Percentiles rank a stretch among this genome's conserved stretches.
Evolutionary conservation across 2,329 filamentous ascomycete genomes (phyloP).

Genomic region (Gremmenia infestans): DNA sequence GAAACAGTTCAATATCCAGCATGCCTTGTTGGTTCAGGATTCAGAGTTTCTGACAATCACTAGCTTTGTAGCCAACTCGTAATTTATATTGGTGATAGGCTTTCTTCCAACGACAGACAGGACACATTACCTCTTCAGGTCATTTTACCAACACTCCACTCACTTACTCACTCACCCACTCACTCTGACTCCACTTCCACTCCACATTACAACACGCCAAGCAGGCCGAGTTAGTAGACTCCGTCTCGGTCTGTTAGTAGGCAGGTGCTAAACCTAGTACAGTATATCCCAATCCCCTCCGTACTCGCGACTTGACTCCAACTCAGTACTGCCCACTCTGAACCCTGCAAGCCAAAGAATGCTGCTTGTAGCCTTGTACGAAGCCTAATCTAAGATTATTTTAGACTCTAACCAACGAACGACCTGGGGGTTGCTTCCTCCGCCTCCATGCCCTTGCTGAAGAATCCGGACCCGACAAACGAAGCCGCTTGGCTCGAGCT

Average conservation of each 20-base stretch:
- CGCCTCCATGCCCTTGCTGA: neutral
- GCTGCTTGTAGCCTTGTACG: neutral
- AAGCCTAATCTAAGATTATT: slow-evolving; percentile 10
- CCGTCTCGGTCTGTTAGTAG: neutral
- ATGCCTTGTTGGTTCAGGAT: no score
- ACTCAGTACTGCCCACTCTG: neutral
- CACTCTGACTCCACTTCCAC: neutral
- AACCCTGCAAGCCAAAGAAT: neutral
- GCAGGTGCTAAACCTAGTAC: neutral
- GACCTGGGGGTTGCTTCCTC: neutral
- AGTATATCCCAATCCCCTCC: neutral
- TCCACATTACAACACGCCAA: neutral
- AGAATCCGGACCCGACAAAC: neutral
- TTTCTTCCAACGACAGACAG: neutral
- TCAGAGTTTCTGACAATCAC: no score
- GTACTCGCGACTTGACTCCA: neutral
- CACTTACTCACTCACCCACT: neutral
- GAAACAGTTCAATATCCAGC: no score
- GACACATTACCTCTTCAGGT: neutral
- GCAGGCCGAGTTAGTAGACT: no score
- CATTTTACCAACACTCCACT: neutral
- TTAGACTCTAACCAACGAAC: neutral
- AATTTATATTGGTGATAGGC: neutral
- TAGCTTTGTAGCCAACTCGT: no score
- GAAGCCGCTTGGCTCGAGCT: neutral